Evolutionary conservation across 202 grass and related monocot genomes (phyloP).

Genomic region (Brachypodium distachyon): DNA sequence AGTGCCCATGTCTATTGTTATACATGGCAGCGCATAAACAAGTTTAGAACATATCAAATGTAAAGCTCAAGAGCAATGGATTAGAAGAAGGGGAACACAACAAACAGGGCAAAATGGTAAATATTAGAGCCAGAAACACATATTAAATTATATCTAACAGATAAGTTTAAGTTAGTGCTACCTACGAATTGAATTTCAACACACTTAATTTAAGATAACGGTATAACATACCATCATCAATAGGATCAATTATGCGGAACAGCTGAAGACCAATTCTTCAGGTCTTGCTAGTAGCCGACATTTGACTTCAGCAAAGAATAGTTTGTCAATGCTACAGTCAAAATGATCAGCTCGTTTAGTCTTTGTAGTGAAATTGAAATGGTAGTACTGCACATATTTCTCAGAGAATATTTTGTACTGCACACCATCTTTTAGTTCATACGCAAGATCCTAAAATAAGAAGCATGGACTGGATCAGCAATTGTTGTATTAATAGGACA

Average conservation of each 20-base stretch:
- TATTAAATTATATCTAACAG: not conserved
- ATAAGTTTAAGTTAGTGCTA: not conserved
- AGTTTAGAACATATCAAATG: not conserved
- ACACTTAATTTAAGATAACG: not conserved
- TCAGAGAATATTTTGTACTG: not conserved
- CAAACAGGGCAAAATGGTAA: not conserved
- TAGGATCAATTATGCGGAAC: not conserved
- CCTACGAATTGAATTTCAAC: not conserved
- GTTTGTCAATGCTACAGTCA: not conserved
- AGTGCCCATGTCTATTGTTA: no score
- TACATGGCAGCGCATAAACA: not conserved
- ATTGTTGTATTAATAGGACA: not conserved
- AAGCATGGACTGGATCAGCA: not conserved
- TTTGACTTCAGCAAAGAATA: not conserved
- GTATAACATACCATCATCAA: not conserved
- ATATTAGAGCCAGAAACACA: not conserved
- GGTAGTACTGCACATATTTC: not conserved
- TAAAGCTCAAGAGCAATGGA: not conserved
- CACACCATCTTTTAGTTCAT: slow-evolving; percentile 3
- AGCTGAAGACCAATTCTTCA: not conserved
- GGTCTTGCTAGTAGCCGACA: not conserved
- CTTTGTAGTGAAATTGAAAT: slow-evolving; percentile 9
- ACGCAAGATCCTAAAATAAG: not conserved
- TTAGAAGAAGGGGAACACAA: not conserved
- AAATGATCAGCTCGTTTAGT: not conserved